These are phyloP conservation scores for Brasenia schreberi DNA, from an alignment of 164 flowering plant genomes.

Conservation along the genomic window DNA sequence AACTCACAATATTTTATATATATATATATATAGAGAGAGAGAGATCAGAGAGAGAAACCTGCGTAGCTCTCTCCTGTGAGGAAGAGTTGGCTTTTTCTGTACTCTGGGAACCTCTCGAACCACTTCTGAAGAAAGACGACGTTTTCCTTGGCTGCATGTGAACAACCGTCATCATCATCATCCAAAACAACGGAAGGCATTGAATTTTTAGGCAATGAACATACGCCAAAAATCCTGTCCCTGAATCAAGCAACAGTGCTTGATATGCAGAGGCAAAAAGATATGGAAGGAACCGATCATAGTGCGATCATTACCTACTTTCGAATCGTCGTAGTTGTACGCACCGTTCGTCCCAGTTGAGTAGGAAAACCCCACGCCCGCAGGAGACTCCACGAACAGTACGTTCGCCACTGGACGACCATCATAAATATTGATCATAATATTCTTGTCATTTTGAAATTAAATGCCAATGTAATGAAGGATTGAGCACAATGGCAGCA, in stretches of 20 bases:
- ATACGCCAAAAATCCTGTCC: not conserved
- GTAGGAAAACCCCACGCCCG: not conserved
- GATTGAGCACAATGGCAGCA: too few species aligned
- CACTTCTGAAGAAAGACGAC: conserved; percentile 2
- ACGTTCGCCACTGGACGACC: not conserved
- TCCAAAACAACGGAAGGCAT: not conserved
- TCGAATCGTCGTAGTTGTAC: too few species aligned
- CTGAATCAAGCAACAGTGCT: not conserved
- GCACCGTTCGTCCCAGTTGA: too few species aligned
- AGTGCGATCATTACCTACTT: too few species aligned
- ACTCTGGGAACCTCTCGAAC: conserved; percentile 4
- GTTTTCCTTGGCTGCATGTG: conserved; percentile 5
- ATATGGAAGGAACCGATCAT: not conserved
- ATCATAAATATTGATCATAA: too few species aligned
- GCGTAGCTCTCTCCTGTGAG: conserved; percentile 5
- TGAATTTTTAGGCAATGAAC: not conserved
- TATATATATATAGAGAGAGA: too few species aligned
- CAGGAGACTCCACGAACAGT: conserved; percentile 3
- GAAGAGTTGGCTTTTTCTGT: conserved; percentile 1
- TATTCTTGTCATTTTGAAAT: not conserved
- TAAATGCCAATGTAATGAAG: too few species aligned
- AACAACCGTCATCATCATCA: not conserved
- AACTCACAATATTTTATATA: too few species aligned
- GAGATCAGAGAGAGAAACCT: conserved; percentile 1
- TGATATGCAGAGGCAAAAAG: not conserved